Conservation (phyloP, 306 rosid genomes). For the Cercis canadensis region DNA sequence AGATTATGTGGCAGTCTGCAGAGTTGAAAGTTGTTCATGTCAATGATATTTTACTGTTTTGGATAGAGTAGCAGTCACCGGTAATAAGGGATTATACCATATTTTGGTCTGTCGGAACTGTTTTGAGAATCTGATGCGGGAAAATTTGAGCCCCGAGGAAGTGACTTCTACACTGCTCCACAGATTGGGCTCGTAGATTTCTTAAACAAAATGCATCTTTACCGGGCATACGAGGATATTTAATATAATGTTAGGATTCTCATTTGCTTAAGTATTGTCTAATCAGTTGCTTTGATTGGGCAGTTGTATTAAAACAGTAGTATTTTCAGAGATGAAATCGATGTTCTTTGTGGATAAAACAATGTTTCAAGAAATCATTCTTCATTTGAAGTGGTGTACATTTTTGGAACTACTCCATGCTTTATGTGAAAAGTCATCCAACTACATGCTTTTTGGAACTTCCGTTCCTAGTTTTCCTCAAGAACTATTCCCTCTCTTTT, state of each 20-base stretch:
- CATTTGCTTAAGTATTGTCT: slow-evolving; percentile 9
- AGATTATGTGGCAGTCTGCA: slow-evolving; percentile 21
- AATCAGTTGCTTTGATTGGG: not conserved
- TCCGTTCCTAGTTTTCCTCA: no score
- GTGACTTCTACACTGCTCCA: slow-evolving; percentile 10
- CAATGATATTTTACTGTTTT: slow-evolving; percentile 2
- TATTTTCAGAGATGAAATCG: not conserved
- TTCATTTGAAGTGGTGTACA: not conserved
- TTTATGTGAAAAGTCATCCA: no score
- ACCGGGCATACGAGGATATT: not conserved
- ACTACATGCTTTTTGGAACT: no score
- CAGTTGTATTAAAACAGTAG: not conserved
- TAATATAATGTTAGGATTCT: not conserved
- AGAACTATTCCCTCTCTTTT: no score
- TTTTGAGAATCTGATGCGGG: not conserved
- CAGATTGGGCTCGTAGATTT: slow-evolving; percentile 30
- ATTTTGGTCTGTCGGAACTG: slow-evolving; percentile 23
- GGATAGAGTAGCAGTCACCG: slow-evolving; percentile 12
- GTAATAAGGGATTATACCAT: slow-evolving; percentile 30
- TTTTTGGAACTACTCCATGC: not conserved
- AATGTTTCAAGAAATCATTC: not conserved
- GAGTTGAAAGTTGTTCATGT: slow-evolving; percentile 25
- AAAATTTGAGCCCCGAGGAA: slow-evolving; percentile 2
- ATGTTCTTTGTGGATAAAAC: not conserved
- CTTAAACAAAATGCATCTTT: slow-evolving; percentile 14